Evolutionary conservation across 202 grass and related monocot species (phyloP).

Genomic region (Setaria italica): DNA sequence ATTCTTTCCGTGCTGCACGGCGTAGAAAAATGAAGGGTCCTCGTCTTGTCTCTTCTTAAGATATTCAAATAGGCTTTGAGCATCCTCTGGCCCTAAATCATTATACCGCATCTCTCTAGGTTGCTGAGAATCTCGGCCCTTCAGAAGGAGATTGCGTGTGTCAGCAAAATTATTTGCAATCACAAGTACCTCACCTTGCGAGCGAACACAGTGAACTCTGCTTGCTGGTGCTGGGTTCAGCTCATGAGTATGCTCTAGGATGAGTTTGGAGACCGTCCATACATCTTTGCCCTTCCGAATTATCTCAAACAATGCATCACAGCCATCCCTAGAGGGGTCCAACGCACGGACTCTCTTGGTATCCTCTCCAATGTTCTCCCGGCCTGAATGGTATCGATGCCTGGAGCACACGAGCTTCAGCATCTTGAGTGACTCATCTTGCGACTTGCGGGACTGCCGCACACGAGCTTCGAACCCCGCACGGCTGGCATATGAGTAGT

Average conservation of each 20-base stretch:
- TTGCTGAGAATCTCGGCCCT: slow-evolving; percentile 59
- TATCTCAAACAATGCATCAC: slow-evolving; percentile 92
- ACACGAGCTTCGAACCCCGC: slow-evolving; percentile 89
- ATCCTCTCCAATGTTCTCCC: slow-evolving; percentile 68
- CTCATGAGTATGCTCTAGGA: slow-evolving; percentile 87
- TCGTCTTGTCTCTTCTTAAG: slow-evolving; percentile 66
- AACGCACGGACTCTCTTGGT: slow-evolving; percentile 55
- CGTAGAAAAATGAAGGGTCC: slow-evolving; percentile 89
- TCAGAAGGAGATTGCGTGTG: slow-evolving; percentile 84
- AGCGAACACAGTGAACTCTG: slow-evolving; percentile 85
- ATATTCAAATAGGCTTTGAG: slow-evolving; percentile 81
- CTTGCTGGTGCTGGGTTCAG: slow-evolving; percentile 66
- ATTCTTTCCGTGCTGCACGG: slow-evolving; percentile 70
- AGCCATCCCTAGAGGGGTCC: slow-evolving; percentile 62
- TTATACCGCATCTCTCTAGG: slow-evolving; percentile 76
- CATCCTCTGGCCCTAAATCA: slow-evolving; percentile 83
- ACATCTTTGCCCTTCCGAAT: slow-evolving; percentile 76
- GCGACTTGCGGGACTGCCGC: slow-evolving; percentile 81
- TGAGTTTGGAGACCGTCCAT: slow-evolving; percentile 85
- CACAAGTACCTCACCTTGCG: slow-evolving; percentile 91
- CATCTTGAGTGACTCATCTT: slow-evolving; percentile 94
- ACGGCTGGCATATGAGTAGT: slow-evolving; percentile 93
- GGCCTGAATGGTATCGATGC: slow-evolving; percentile 83
- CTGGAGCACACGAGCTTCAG: slow-evolving; percentile 97
- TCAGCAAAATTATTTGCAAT: slow-evolving; percentile 97